Evolutionary conservation across 768 basidiomycete species (phyloP), one percentile per base, ranked within the genome.

Genomic region (Mycena amicta): DNA sequence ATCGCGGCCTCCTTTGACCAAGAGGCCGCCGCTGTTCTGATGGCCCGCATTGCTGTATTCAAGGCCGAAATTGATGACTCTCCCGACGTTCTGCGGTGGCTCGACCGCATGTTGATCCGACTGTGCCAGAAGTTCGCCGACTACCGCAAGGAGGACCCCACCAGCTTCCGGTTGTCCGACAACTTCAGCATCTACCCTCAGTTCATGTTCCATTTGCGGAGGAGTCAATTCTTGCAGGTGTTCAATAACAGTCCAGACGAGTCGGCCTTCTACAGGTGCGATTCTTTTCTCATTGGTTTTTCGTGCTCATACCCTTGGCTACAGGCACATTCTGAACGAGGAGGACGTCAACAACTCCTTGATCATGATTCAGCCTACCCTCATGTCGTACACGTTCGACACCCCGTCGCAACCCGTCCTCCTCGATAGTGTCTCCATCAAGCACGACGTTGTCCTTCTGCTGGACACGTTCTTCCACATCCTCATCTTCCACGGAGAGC

Each of bases 391-490:
- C 74, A 89, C 90, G 6, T 91, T 98, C 71, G 97, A 99, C 70
- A 84, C 87, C 2, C 83, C 87, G 11, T 89, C 97, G 15, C 92
- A 95, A 66, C 97, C 97, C 18, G 96, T 98, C 29, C 80, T 99
- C 20, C 87, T 99, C 29, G 97, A 99, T 77, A 95, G 93, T 52
- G 88, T 99, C 45, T 98, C 96, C 50, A 98, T 98, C 77, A 95
- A 96, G 73, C 91, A 92, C 43, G 97, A 98, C 68, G 93, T 95
- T 61, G 88, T 99, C 68, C 87, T 99, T 28, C 84, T 99, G 11
- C 88, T 99, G 53, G 97, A 99, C 69, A 98, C 96, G 2, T 99
- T 96, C 84, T 98, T 99, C 93, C 96, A 99, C 71, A 97, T 98
- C 65, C 89, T 98, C 67, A 98, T 99, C 73, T 98, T 97, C 89